Conservation (phyloP, 768 basidiomycete species). For the Lactifluus hygrophoroides region DNA sequence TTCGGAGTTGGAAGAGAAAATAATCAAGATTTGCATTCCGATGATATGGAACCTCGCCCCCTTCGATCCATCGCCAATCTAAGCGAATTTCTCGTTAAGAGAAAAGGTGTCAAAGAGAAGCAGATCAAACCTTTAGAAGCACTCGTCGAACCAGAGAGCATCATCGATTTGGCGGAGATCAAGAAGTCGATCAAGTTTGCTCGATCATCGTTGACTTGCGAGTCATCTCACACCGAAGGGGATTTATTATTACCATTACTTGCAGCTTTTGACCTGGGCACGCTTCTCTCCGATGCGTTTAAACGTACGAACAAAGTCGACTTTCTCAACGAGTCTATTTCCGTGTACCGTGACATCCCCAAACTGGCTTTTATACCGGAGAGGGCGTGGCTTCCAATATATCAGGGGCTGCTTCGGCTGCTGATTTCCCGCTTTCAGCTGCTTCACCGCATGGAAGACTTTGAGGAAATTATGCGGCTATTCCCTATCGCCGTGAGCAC, state of each 20-base stretch:
- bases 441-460: background rate
- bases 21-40: background rate
- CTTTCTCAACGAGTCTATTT: background rate
- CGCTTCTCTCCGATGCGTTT: background rate
- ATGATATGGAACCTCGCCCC: background rate
- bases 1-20: background rate
- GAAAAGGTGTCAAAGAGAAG: background rate
- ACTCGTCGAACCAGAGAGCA: background rate
- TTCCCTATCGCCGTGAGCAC: background rate
- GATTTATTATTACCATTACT: rapidly evolving
- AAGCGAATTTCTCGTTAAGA: background rate
- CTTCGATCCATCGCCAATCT: background rate
- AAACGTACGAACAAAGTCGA: background rate
- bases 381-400: rapidly evolving
- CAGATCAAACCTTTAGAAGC: background rate
- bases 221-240: too few species aligned
- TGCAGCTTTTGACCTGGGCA: background rate
- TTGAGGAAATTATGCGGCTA: background rate
- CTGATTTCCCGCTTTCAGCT: background rate
- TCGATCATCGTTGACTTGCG: background rate
- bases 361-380: background rate
- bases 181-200: background rate
- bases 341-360: background rate
- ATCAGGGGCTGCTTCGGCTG: background rate
- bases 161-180: too few species aligned